Percentiles rank a stretch among this genome's conserved stretches.
Evolutionary conservation across 2,329 filamentous ascomycete genomes (phyloP).

Genomic region (Sarocladiaceae sp.): DNA sequence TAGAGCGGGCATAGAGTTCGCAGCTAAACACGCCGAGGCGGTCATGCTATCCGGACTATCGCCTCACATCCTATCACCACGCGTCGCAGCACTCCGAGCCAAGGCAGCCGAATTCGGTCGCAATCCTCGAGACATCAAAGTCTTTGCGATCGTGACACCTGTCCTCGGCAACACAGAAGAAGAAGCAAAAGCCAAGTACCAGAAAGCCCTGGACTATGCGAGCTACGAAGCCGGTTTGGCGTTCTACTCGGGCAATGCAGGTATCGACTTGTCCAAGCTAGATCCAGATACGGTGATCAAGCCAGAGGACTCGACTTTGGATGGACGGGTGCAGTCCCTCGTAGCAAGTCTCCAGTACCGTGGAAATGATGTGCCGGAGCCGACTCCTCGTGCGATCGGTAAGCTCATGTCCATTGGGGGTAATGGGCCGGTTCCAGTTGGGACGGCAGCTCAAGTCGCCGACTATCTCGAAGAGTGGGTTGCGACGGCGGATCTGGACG

Average conservation of each 20-base stretch:
- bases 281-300: conserved; percentile 61
- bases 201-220: conserved; percentile 57
- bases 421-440: conserved; percentile 59
- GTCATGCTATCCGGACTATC: conserved; percentile 66
- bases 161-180: conserved; percentile 62
- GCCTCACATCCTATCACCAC: conserved; percentile 55
- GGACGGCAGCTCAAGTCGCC: conserved; percentile 60
- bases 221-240: conserved; percentile 60
- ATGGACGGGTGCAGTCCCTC: too few species aligned
- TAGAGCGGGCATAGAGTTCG: conserved; percentile 62
- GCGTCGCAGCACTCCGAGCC: conserved; percentile 58
- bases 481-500: conserved; percentile 65
- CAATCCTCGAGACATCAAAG: conserved; percentile 59
- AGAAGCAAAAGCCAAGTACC: conserved; percentile 60
- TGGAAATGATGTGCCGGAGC: background rate
- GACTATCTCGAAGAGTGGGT: conserved; percentile 67
- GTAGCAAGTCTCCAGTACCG: background rate
- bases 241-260: conserved; percentile 72
- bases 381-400: conserved; percentile 7
- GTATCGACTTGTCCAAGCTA: conserved; percentile 50
- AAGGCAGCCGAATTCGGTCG: conserved; percentile 52
- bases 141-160: conserved; percentile 61
- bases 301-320: conserved; percentile 55
- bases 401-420: conserved; percentile 38
- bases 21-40: conserved; percentile 65